These are phyloP conservation scores for Herpotrichia juniperi DNA, from an alignment of 2,329 filamentous ascomycete species.

Conservation along the genomic window DNA sequence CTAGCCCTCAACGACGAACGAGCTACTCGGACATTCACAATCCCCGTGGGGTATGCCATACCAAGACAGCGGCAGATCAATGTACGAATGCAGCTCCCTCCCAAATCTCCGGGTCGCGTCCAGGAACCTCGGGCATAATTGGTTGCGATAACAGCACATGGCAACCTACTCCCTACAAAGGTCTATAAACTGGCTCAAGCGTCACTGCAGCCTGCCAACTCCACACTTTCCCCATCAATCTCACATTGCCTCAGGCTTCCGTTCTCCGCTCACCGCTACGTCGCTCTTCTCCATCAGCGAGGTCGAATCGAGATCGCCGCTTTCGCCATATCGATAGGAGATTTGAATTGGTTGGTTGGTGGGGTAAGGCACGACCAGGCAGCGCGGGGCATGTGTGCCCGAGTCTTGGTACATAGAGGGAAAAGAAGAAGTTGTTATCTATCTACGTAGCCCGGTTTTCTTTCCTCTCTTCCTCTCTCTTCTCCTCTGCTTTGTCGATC, in stretches of 20 bases:
- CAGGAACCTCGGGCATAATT: conserved; percentile 14
- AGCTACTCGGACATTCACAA: no score
- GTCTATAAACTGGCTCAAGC: conserved; percentile 11
- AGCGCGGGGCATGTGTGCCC: conserved; percentile 20
- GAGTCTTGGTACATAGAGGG: conserved; percentile 11
- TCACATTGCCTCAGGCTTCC: conserved; percentile 10
- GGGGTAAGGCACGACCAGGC: conserved; percentile 8
- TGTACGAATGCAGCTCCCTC: conserved; percentile 1
- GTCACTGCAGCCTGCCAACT: background rate
- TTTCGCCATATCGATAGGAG: conserved; percentile 2
- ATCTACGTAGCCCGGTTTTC: background rate
- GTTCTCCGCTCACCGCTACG: conserved; percentile 12
- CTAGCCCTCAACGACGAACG: no score
- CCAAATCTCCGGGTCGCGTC: conserved; percentile 8
- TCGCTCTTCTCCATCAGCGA: conserved; percentile 5
- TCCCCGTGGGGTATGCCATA: background rate
- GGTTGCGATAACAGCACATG: conserved; percentile 16
- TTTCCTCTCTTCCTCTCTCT: background rate
- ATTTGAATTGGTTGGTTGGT: conserved; percentile 4
- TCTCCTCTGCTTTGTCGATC: background rate
- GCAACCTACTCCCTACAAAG: conserved; percentile 2
- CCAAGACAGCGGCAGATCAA: conserved; percentile 10
- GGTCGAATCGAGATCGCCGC: background rate
- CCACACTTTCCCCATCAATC: conserved; percentile 7
- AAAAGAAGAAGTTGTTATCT: conserved; percentile 11